These are phyloP conservation scores for Penicillium egyptiacum DNA, from an alignment of 495 filamentous ascomycete genomes.

Conservation along the genomic window DNA sequence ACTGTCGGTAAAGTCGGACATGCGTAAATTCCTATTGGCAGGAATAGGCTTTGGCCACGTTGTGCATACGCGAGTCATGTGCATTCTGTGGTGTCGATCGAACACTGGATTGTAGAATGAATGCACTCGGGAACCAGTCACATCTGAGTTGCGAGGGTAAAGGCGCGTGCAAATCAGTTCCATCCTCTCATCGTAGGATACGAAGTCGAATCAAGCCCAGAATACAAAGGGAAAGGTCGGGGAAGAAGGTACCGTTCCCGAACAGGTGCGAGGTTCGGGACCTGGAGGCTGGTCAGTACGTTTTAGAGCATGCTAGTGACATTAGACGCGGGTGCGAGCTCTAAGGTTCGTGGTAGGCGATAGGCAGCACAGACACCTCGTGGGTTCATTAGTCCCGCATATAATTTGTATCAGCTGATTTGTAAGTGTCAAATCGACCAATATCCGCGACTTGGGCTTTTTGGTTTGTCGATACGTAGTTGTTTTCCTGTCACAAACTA, in stretches of 20 bases:
- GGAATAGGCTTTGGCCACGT: constrained; percentile 9
- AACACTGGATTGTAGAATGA: background rate
- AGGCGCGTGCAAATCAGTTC: background rate
- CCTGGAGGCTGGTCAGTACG: background rate
- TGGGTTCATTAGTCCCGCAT: constrained; percentile 39
- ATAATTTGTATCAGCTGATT: constrained; percentile 39
- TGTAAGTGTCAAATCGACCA: background rate
- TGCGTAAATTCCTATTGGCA: background rate
- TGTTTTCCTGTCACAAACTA: background rate
- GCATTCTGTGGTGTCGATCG: constrained; percentile 3
- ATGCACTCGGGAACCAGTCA: background rate
- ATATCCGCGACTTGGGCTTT: background rate
- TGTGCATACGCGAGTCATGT: constrained; percentile 13
- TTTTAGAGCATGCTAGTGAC: background rate
- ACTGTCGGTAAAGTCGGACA: constrained; percentile 9
- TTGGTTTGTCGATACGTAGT: background rate
- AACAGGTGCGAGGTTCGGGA: constrained; percentile 5
- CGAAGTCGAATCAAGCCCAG: background rate
- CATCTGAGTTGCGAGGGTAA: background rate
- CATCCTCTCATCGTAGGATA: background rate
- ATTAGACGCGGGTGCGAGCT: constrained; percentile 16
- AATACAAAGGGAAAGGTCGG: background rate
- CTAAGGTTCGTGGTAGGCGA: constrained; percentile 2
- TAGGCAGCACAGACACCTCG: constrained; percentile 18
- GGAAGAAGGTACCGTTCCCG: background rate